Conservation (phyloP, 306 rosid species). For the Luffa acutangula region DNA sequence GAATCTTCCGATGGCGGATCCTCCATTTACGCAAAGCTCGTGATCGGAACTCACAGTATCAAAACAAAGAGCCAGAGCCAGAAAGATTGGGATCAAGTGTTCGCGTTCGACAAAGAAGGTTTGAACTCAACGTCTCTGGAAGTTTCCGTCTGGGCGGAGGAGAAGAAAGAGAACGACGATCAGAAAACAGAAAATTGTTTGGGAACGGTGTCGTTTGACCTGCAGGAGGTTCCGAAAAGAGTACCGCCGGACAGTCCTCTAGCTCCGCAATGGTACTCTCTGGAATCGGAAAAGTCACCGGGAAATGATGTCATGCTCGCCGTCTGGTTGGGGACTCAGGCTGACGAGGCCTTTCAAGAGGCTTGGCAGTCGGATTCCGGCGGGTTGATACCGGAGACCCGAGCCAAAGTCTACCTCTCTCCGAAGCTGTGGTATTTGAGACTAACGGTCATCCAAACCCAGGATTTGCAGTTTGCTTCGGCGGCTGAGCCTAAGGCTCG, state of each 20-base stretch:
- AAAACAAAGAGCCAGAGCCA: conserved; percentile 40
- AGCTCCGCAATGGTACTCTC: conserved; percentile 91
- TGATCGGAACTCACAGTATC: conserved; percentile 62
- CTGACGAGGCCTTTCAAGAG: conserved; percentile 80
- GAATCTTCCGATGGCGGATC: conserved; percentile 6
- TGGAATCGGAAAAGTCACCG: conserved; percentile 41
- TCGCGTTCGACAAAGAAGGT: conserved; percentile 67
- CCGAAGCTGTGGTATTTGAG: conserved; percentile 90
- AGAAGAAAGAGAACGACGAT: conserved; percentile 28
- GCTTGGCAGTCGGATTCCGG: conserved; percentile 96
- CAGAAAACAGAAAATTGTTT: conserved; percentile 19
- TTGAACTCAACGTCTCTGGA: conserved; percentile 69
- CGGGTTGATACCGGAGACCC: conserved; percentile 67
- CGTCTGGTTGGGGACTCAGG: conserved; percentile 78
- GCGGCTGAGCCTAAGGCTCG: conserved; percentile 36
- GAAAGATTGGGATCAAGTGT: conserved; percentile 92
- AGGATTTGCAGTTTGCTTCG: conserved; percentile 50
- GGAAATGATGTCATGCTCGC: conserved; percentile 84
- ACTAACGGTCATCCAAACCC: conserved; percentile 94
- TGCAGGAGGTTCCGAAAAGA: conserved; percentile 66
- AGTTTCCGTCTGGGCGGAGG: conserved; percentile 59
- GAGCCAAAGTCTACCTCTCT: conserved; percentile 83
- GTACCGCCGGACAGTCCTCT: conserved; percentile 87
- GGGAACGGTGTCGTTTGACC: conserved; percentile 53
- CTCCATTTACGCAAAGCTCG: conserved; percentile 44